These are phyloP conservation scores for Apocynum venetum DNA, from an alignment of 257 asterid species.

Conservation along the genomic window DNA sequence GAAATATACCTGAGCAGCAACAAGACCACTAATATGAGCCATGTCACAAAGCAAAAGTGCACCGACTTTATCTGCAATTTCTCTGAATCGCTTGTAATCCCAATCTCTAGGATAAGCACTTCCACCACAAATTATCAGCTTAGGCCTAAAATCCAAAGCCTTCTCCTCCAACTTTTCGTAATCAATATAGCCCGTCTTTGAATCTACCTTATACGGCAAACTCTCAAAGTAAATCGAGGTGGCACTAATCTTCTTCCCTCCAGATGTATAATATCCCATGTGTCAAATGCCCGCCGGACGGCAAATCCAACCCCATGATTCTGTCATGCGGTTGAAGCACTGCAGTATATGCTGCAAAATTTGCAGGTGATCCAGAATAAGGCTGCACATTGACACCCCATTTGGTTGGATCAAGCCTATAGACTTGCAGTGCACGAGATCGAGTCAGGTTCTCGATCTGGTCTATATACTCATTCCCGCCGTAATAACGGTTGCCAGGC, in stretches of 20 bases:
- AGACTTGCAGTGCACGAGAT: conserved; percentile 39
- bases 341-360: conserved; percentile 44
- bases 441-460: conserved; percentile 41
- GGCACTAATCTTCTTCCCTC: conserved; percentile 42
- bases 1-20: conserved; percentile 40
- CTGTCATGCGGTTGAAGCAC: conserved; percentile 42
- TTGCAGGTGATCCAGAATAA: conserved; percentile 39
- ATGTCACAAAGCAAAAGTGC: conserved; percentile 43
- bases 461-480: conserved; percentile 44
- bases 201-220: conserved; percentile 39
- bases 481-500: conserved; percentile 48
- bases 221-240: conserved; percentile 45
- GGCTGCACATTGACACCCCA: conserved; percentile 60
- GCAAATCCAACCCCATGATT: conserved; percentile 49
- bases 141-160: conserved; percentile 44
- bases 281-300: conserved; percentile 43
- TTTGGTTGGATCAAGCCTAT: conserved; percentile 38
- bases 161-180: conserved; percentile 45
- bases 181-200: conserved; percentile 32
- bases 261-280: conserved; percentile 44
- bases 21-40: conserved; percentile 47
- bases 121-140: conserved; percentile 45
- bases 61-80: conserved; percentile 41
- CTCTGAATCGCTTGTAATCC: conserved; percentile 43
- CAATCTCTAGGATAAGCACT: conserved; percentile 49